These are phyloP conservation scores for Trichoderma erinaceum DNA, from an alignment of 495 filamentous ascomycete genomes.

Conservation along the genomic window DNA sequence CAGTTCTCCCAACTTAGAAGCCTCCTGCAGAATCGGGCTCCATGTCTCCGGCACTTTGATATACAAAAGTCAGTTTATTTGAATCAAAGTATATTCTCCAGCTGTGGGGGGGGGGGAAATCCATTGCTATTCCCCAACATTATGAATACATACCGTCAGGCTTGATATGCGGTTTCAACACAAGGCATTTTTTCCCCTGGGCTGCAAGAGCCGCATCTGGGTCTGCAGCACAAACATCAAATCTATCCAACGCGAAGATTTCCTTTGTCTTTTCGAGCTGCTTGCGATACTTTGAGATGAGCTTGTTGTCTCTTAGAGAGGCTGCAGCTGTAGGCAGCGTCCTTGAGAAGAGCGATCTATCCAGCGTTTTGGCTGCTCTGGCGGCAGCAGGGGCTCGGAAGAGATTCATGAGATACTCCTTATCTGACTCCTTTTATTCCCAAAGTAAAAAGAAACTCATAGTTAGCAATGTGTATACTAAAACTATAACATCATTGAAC, in stretches of 20 bases:
- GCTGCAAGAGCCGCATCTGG: constrained; percentile 46
- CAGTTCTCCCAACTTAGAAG: constrained; percentile 59
- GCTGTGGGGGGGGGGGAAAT: neutral
- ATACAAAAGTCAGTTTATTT: constrained; percentile 17
- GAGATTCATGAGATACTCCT: constrained; percentile 26
- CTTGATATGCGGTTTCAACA: constrained; percentile 65
- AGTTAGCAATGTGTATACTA: neutral
- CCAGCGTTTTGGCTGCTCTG: constrained; percentile 55
- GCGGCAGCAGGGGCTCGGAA: constrained; percentile 81
- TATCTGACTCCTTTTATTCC: neutral
- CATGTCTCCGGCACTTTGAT: constrained; percentile 65
- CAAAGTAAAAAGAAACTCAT: neutral
- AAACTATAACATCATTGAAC: neutral
- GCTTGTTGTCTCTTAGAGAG: constrained; percentile 59
- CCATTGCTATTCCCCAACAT: too few relatives aligned
- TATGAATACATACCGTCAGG: constrained; percentile 49
- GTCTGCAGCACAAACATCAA: constrained; percentile 53
- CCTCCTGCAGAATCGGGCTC: constrained; percentile 59
- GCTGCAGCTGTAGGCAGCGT: constrained; percentile 73
- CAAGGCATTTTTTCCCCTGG: constrained; percentile 60
- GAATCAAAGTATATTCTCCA: neutral
- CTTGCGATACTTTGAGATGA: constrained; percentile 62
- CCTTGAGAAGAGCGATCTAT: constrained; percentile 76
- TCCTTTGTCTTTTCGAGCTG: constrained; percentile 53
- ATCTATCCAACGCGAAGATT: constrained; percentile 44